phyloP scores from a whole-genome alignment of 140 eudicot genomes.

The Oenanthe javanica region DNA sequence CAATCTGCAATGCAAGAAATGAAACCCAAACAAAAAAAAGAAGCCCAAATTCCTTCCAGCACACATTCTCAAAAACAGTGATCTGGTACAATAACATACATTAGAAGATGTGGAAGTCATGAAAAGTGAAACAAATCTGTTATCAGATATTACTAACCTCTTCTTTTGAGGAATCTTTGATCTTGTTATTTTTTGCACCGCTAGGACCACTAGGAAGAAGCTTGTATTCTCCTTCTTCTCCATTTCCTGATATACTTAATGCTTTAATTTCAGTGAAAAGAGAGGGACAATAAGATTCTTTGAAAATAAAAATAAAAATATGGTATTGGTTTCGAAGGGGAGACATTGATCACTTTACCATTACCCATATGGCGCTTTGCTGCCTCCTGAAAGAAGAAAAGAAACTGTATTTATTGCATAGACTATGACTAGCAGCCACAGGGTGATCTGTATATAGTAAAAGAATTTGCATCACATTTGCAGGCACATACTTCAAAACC shows the following conservation, averaged over 20 bases:
- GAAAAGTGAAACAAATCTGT: neutral
- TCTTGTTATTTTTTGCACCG: conserved; percentile 24
- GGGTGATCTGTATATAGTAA: neutral
- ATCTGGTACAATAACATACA: conserved; percentile 36
- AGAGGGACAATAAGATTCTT: too few species aligned
- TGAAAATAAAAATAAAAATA: neutral
- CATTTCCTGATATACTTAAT: conserved; percentile 27
- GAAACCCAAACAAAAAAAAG: conserved; percentile 78
- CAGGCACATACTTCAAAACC: neutral
- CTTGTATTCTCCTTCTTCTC: conserved; percentile 63
- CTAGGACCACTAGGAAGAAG: conserved; percentile 82
- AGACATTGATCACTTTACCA: conserved; percentile 7
- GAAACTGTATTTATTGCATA: neutral
- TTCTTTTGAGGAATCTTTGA: conserved; percentile 29
- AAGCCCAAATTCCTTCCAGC: conserved; percentile 92
- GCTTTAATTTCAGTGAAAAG: too few species aligned
- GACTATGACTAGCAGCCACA: neutral
- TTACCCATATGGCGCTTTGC: conserved; percentile 12
- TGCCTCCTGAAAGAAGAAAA: conserved; percentile 56
- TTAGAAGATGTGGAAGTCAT: neutral
- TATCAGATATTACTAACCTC: conserved; percentile 29
- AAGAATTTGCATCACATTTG: neutral
- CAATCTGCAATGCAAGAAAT: conserved; percentile 62
- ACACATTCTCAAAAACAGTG: conserved; percentile 52
- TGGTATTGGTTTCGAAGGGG: neutral